phyloP scores from a whole-genome alignment of 1,139 yeast genomes.

The Lodderomyces pseudojiufengensis region DNA sequence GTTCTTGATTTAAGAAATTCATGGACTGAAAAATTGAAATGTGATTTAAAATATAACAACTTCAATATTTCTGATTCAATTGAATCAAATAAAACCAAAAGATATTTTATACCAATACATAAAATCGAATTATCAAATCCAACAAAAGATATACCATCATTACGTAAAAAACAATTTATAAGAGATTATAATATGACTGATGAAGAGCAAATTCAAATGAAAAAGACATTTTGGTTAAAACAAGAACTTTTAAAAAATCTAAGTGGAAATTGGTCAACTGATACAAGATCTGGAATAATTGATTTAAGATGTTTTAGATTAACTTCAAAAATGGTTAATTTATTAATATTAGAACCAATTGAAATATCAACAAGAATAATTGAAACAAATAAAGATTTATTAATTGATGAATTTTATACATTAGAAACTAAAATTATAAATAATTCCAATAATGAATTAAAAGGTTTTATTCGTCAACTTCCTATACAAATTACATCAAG shows the following conservation, averaged over 20 bases:
- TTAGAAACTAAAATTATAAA: slow-evolving; percentile 46
- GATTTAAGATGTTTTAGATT: slow-evolving; percentile 67
- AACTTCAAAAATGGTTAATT: slow-evolving; percentile 47
- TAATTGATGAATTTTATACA: slow-evolving; percentile 48
- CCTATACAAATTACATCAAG: slow-evolving; percentile 39
- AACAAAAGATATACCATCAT: slow-evolving; percentile 63
- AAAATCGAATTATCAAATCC: slow-evolving; percentile 49
- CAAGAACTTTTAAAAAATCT: slow-evolving; percentile 57
- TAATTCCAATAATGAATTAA: slow-evolving; percentile 33
- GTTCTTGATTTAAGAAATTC: slow-evolving; percentile 68
- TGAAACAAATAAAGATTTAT: slow-evolving; percentile 22
- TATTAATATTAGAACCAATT: slow-evolving; percentile 43
- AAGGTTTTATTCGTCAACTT: slow-evolving; percentile 64
- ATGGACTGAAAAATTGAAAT: slow-evolving; percentile 50
- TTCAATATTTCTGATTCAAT: slow-evolving; percentile 28
- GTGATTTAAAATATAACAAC: slow-evolving; percentile 18
- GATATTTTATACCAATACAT: slow-evolving; percentile 68
- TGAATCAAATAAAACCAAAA: slow-evolving; percentile 48
- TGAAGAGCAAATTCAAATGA: slow-evolving; percentile 49
- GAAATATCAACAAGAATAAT: slow-evolving; percentile 38
- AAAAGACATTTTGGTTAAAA: slow-evolving; percentile 78
- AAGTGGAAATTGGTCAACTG: slow-evolving; percentile 60
- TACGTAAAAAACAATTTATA: slow-evolving; percentile 69
- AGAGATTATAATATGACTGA: slow-evolving; percentile 56
- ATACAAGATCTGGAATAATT: slow-evolving; percentile 48